Percentiles rank a stretch among this genome's conserved stretches.
phyloP scores from a whole-genome alignment of 352 stramenopile genomes.

The Pythium phragmiticola region DNA sequence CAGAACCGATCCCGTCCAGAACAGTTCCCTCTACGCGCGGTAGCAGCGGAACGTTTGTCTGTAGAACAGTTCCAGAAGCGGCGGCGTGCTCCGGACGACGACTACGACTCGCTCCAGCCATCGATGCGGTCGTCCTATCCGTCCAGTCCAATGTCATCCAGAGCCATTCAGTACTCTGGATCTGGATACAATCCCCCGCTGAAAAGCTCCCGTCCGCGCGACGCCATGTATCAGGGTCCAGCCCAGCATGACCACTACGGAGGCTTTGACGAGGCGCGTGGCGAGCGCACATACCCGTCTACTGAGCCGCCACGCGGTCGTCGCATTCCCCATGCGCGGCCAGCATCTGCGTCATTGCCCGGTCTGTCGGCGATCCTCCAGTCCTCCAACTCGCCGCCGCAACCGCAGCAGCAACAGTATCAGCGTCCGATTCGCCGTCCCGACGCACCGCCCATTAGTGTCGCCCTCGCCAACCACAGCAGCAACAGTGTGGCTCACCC shows the following conservation, averaged over 20 bases:
- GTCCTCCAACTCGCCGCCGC: conserved; percentile 5
- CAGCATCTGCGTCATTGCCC: conserved; percentile 3
- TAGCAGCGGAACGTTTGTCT: background rate
- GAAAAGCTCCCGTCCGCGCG: background rate
- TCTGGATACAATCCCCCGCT: conserved; percentile 18
- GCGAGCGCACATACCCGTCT: background rate
- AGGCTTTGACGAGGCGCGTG: background rate
- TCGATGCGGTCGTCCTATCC: conserved; percentile 1
- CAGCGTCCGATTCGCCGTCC: too few relatives aligned
- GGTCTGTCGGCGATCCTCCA: conserved; percentile 19
- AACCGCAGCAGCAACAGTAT: background rate
- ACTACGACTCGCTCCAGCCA: background rate
- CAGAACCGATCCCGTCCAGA: conserved; percentile 1
- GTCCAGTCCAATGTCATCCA: conserved; percentile 1
- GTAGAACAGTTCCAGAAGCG: conserved; percentile 11
- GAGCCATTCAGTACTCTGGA: conserved; percentile 9
- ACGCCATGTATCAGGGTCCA: background rate
- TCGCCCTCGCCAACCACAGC: background rate
- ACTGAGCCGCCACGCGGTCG: background rate
- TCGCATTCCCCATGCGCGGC: background rate
- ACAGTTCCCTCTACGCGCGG: background rate
- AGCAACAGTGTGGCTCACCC: background rate
- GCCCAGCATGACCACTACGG: background rate
- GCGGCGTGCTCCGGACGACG: conserved; percentile 4
- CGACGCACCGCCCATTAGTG: background rate